Percentiles rank a stretch among this genome's conserved stretches.
Evolutionary conservation across 768 basidiomycete genomes (phyloP).

Genomic region (Lactarius deliciosus): DNA sequence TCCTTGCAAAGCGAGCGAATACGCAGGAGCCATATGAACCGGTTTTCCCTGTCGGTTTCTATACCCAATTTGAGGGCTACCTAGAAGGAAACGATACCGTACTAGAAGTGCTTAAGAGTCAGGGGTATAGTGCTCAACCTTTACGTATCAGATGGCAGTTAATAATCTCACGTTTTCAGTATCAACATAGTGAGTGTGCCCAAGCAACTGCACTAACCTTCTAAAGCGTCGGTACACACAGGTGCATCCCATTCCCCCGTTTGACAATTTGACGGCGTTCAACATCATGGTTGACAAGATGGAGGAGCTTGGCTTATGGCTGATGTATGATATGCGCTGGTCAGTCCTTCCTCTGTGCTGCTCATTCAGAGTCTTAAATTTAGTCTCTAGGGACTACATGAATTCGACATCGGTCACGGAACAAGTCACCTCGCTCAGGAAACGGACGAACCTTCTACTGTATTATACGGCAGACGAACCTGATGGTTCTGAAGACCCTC

Average conservation of each 20-base stretch:
- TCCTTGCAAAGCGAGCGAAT: constrained; percentile 41
- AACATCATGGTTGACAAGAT: constrained; percentile 63
- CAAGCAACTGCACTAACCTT: neutral
- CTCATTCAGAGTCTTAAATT: neutral
- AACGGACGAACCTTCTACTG: constrained; percentile 63
- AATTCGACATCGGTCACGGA: constrained; percentile 59
- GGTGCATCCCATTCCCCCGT: constrained; percentile 73
- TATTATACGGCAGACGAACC: constrained; percentile 79
- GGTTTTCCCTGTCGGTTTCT: constrained; percentile 72
- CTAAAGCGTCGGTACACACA: constrained; percentile 24
- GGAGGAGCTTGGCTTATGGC: constrained; percentile 66
- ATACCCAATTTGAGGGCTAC: constrained; percentile 58
- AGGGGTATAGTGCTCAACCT: constrained; percentile 42
- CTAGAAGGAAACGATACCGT: constrained; percentile 52
- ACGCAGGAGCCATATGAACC: constrained; percentile 35
- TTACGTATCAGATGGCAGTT: constrained; percentile 19
- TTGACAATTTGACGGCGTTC: constrained; percentile 57
- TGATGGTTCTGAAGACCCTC: constrained; percentile 64
- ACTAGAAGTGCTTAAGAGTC: constrained; percentile 55
- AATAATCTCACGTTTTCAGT: constrained; percentile 32
- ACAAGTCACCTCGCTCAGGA: constrained; percentile 68
- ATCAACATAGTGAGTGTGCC: constrained; percentile 37
- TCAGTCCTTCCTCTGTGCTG: constrained; percentile 29
- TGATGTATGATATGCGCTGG: constrained; percentile 84
- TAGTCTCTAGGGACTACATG: constrained; percentile 51